phyloP scores from a whole-genome alignment of 1,284 basidiomycete genomes.

The Ustilago vetiveriae region DNA sequence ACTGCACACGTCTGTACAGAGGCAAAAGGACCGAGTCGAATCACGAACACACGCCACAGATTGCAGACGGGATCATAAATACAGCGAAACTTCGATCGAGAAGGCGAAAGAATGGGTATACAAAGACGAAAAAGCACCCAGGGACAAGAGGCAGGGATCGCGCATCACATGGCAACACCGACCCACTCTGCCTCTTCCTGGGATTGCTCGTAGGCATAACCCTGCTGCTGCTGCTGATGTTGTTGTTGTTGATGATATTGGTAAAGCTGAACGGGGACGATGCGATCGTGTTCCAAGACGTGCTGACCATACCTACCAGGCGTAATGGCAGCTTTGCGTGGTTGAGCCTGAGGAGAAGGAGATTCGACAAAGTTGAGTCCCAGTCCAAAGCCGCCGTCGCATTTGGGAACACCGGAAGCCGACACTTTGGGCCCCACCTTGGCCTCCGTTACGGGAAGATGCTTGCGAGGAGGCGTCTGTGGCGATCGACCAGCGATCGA shows the following conservation, averaged over 20 bases:
- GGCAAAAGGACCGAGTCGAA: background rate
- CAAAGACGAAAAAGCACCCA: background rate
- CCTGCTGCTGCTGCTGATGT: background rate
- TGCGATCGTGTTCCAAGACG: conserved; percentile 8
- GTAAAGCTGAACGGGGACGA: conserved; percentile 2
- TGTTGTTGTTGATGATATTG: conserved; percentile 6
- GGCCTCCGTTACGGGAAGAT: conserved; percentile 7
- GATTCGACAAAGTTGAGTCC: conserved; percentile 50
- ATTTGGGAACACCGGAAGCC: conserved; percentile 32
- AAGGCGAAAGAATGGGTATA: background rate
- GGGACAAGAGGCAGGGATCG: conserved; percentile 5
- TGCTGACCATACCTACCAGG: conserved; percentile 25
- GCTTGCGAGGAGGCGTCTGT: conserved; percentile 37
- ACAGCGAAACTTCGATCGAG: background rate
- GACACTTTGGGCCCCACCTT: conserved; percentile 23
- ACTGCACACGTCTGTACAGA: background rate
- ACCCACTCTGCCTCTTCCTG: conserved; percentile 39
- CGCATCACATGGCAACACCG: conserved; percentile 41
- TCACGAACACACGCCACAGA: background rate
- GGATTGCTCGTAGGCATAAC: conserved; percentile 8
- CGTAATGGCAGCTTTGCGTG: conserved; percentile 24
- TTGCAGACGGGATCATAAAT: too few relatives aligned
- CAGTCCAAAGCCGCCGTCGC: conserved; percentile 35
- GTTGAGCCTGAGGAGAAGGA: conserved; percentile 27
- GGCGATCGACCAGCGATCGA: conserved; percentile 48